phyloP scores from a whole-genome alignment of 2,329 filamentous ascomycete species.

The Hypoxylon sp. region DNA sequence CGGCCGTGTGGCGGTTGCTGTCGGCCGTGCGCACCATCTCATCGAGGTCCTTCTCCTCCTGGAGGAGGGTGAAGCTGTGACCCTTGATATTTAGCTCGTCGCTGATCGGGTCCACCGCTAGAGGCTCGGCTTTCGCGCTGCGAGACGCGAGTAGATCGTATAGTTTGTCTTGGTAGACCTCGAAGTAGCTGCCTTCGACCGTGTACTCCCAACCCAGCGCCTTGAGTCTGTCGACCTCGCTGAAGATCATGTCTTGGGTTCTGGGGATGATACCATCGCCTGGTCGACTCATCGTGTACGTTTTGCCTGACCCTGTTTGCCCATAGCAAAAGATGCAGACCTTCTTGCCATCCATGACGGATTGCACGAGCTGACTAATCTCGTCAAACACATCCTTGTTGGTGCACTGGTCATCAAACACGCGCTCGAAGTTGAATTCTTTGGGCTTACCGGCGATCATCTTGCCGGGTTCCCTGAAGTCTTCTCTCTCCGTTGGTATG shows the following conservation, averaged over 20 bases:
- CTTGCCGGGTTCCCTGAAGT: conserved; percentile 74
- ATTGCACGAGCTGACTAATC: conserved; percentile 96
- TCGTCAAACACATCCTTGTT: conserved; percentile 95
- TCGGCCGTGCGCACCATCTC: conserved; percentile 84
- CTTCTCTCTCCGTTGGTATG: conserved; percentile 85
- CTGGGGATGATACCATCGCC: conserved; percentile 91
- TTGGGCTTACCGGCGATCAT: conserved; percentile 83
- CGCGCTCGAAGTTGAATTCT: conserved; percentile 91
- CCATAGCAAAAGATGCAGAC: conserved; percentile 99
- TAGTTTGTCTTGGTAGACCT: conserved; percentile 98
- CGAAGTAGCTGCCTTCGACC: conserved; percentile 95
- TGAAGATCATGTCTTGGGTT: conserved; percentile 93
- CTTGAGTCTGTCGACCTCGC: conserved; percentile 84
- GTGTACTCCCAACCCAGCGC: conserved; percentile 95
- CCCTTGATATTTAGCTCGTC: conserved; percentile 54
- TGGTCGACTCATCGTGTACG: conserved; percentile 81
- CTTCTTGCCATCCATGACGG: conserved; percentile 96
- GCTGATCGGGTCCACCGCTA: conserved; percentile 50
- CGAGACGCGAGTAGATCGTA: conserved; percentile 82
- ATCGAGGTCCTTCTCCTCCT: conserved; percentile 85
- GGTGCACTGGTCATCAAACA: conserved; percentile 82
- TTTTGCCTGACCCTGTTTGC: conserved; percentile 97
- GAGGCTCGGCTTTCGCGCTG: conserved; percentile 81
- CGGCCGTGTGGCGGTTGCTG: conserved; percentile 90
- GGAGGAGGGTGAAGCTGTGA: conserved; percentile 65